A percentile compares a stretch with the other conserved stretches of the same genome.
Evolutionary conservation across 2,329 filamentous ascomycete genomes (phyloP).

Genomic region (Colletotrichum sojae): DNA sequence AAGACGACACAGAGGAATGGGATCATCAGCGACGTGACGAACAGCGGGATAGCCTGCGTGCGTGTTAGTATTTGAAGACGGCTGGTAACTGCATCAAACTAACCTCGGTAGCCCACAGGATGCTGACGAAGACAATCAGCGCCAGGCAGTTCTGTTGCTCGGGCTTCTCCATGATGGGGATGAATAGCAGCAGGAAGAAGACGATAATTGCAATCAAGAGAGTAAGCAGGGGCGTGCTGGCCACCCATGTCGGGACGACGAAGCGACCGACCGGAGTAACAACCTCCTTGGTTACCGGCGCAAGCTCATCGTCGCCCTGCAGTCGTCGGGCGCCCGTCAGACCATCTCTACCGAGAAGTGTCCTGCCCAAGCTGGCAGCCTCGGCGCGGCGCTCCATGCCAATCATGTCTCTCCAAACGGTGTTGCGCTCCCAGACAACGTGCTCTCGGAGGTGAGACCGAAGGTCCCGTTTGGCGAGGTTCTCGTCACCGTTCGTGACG

Average conservation of each 20-base stretch:
- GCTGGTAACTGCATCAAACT: constrained; percentile 42
- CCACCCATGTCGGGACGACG: constrained; percentile 83
- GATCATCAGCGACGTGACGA: constrained; percentile 94
- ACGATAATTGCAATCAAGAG: constrained; percentile 78
- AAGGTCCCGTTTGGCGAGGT: constrained; percentile 85
- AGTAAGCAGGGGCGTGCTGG: constrained; percentile 85
- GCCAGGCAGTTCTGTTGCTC: constrained; percentile 98
- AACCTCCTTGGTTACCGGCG: constrained; percentile 75
- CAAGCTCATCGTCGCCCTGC: constrained; percentile 86
- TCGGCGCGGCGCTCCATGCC: constrained; percentile 96
- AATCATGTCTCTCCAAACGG: constrained; percentile 99
- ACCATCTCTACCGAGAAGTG: constrained; percentile 82
- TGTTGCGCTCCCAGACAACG: constrained; percentile 98
- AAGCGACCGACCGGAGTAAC: constrained; percentile 85
- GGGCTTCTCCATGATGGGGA: constrained; percentile 86
- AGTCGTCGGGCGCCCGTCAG: constrained; percentile 78
- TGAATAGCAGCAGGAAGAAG: constrained; percentile 80
- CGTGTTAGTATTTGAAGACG: constrained; percentile 37
- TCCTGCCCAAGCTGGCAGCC: constrained; percentile 90
- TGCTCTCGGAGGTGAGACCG: constrained; percentile 94
- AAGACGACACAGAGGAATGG: constrained; percentile 94
- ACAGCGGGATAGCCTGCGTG: constrained; percentile 87
- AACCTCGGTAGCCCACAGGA: constrained; percentile 97
- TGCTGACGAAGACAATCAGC: constrained; percentile 91
- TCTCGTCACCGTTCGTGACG: constrained; percentile 84